Evolutionary conservation across 2,329 filamentous ascomycete genomes (phyloP).

Genomic region (Torrubiella hemipterigena): DNA sequence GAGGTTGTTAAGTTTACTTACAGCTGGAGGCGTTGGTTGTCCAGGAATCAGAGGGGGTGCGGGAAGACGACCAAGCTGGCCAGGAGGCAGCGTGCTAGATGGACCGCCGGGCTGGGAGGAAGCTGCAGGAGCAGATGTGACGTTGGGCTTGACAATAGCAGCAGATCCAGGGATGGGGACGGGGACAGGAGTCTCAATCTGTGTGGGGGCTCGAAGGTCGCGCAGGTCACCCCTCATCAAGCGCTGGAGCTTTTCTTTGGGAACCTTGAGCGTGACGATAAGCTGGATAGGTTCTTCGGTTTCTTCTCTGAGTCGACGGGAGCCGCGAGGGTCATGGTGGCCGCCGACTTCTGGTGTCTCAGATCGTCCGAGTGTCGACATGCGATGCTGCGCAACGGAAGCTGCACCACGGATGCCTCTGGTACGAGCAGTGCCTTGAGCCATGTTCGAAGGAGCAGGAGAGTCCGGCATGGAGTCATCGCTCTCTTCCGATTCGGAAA

Average conservation of each 20-base stretch:
- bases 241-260: conserved; percentile 58
- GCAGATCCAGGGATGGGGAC: conserved; percentile 17
- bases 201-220: conserved; percentile 22
- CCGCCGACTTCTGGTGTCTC: conserved; percentile 73
- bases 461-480: conserved; percentile 81
- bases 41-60: conserved; percentile 50
- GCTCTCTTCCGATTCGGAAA: conserved; percentile 83
- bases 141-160: conserved; percentile 19
- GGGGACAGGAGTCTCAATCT: conserved; percentile 21
- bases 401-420: conserved; percentile 84
- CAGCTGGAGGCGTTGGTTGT: conserved; percentile 42
- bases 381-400: conserved; percentile 73
- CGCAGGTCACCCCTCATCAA: conserved; percentile 43
- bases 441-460: conserved; percentile 62
- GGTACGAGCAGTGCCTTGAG: conserved; percentile 69
- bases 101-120: conserved; percentile 18
- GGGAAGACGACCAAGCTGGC: conserved; percentile 55
- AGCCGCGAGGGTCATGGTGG: conserved; percentile 61
- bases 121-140: conserved; percentile 24
- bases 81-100: conserved; percentile 27
- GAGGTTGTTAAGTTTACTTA: conserved; percentile 33
- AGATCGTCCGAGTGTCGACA: conserved; percentile 71
- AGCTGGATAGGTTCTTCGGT: conserved; percentile 62
- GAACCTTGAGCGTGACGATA: conserved; percentile 64
- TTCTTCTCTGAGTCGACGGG: conserved; percentile 59